Evolutionary conservation across 2,329 filamentous ascomycete genomes (phyloP).

Genomic region (Aspergillus alliaceus): DNA sequence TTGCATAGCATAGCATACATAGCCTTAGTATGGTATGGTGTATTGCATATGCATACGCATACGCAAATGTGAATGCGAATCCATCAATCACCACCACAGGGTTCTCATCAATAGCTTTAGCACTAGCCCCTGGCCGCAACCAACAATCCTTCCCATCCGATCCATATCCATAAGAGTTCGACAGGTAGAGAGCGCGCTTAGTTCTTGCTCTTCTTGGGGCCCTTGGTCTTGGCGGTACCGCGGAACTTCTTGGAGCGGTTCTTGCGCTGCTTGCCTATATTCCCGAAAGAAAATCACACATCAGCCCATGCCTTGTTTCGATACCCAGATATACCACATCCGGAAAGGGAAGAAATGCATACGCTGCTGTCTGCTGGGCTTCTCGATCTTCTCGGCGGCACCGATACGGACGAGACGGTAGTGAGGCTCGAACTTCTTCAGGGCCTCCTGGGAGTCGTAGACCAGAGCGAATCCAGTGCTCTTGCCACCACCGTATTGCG

Average conservation of each 20-base stretch:
- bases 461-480: conserved; percentile 97
- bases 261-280: conserved; percentile 98
- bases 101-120: conserved; percentile 23
- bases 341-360: conserved; percentile 53
- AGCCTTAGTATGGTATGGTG: background rate
- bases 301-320: background rate
- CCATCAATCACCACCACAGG: conserved; percentile 10
- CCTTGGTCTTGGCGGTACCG: conserved; percentile 98
- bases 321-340: background rate
- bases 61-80: background rate
- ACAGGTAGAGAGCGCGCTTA: conserved; percentile 52
- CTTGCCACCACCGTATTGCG: conserved; percentile 99
- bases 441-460: conserved; percentile 96
- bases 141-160: conserved; percentile 15
- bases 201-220: conserved; percentile 87
- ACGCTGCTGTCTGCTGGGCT: conserved; percentile 98
- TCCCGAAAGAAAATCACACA: background rate
- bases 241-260: conserved; percentile 99
- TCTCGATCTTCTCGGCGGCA: conserved; percentile 91
- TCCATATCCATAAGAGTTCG: conserved; percentile 20
- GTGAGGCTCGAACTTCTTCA: conserved; percentile 99
- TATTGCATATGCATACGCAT: background rate
- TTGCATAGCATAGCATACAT: conserved; percentile 8
- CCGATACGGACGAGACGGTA: conserved; percentile 96
- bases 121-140: conserved; percentile 19